Conservation (phyloP, 2,329 filamentous ascomycete genomes). For the Phyllosticta paracitricarpa region DNA sequence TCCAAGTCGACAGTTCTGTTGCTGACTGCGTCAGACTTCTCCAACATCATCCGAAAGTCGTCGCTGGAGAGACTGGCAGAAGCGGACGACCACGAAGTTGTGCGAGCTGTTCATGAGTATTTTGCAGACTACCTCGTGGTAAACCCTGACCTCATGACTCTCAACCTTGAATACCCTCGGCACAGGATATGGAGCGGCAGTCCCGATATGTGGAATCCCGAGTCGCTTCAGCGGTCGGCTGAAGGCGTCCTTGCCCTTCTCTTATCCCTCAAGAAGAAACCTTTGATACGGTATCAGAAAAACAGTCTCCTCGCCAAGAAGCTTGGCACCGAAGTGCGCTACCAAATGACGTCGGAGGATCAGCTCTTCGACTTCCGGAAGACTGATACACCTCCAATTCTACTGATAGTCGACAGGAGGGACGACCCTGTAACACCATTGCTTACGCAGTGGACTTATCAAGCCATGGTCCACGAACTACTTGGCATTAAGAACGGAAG, state of each 20-base stretch:
- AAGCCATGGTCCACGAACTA: conserved; percentile 98
- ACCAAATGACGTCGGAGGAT: conserved; percentile 89
- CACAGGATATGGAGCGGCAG: conserved; percentile 71
- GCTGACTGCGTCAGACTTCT: conserved; percentile 55
- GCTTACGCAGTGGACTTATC: conserved; percentile 96
- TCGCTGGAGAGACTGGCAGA: conserved; percentile 88
- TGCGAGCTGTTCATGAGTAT: conserved; percentile 87
- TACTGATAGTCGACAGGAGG: conserved; percentile 80
- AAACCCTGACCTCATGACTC: conserved; percentile 84
- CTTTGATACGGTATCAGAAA: conserved; percentile 85
- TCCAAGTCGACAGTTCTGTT: neutral
- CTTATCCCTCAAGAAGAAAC: conserved; percentile 90
- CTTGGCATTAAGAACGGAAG: conserved; percentile 92
- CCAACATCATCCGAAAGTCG: conserved; percentile 95
- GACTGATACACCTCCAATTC: conserved; percentile 85
- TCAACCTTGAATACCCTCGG: conserved; percentile 62
- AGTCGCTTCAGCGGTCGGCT: conserved; percentile 74
- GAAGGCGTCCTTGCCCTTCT: conserved; percentile 80
- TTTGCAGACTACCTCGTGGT: conserved; percentile 94
- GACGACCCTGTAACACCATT: conserved; percentile 93
- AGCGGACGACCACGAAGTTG: conserved; percentile 94
- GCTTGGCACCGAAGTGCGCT: conserved; percentile 82
- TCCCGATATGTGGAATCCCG: conserved; percentile 83
- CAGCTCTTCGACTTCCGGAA: conserved; percentile 94
- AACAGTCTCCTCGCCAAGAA: conserved; percentile 88